Evolutionary conservation across 176 grass and related monocot species (phyloP), one percentile per base, ranked within the genome.

Genomic region (Paspalum vaginatum): DNA sequence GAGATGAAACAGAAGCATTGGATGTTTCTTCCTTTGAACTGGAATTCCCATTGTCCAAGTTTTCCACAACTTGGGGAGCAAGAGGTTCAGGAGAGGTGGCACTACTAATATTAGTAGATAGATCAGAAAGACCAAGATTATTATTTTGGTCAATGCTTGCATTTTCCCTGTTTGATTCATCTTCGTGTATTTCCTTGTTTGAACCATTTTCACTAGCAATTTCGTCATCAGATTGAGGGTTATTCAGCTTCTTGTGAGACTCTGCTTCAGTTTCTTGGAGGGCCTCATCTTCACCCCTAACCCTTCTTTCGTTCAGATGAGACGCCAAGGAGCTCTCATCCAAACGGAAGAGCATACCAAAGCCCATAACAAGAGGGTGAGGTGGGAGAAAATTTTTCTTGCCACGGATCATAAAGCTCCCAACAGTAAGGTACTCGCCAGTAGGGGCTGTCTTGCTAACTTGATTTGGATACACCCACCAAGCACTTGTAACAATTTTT

Each of bases 381-480:
- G 92, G 96, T 68, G 92, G 96, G 50, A 93, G 92, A 53, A 95
- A 95, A 60, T 86, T 98, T 87, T 98, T 98, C 80, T 93, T 98
- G 65, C 92, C 96, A 73, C 92, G 92, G 81, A 98, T 91, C 96
- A 98, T 98, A 75, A 95, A 98, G 87, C 92, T 98, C n/a, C 96
- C 96, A 51, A 98, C 92, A 41, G 92, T 98, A 54, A 98, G 81
- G 85, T 98, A 98, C 67, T 98, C 96, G 41, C 96, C 92, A 27
- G 95, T 91, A 37, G 95, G 95, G 76, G 95, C 95, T 56, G 92
- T 98, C 81, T 98, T 98, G 81, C 95, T 98, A 65, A 98, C 95
- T 92, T 98, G 92, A 78, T 98, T 78, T 15, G 95, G 92, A 81
- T 95, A 98, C 66, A 98, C 92, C 95, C 95, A 98, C 96, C 96